Evolutionary conservation across 139 green algal species (phyloP).

Genomic region (Haematococcus sp.): DNA sequence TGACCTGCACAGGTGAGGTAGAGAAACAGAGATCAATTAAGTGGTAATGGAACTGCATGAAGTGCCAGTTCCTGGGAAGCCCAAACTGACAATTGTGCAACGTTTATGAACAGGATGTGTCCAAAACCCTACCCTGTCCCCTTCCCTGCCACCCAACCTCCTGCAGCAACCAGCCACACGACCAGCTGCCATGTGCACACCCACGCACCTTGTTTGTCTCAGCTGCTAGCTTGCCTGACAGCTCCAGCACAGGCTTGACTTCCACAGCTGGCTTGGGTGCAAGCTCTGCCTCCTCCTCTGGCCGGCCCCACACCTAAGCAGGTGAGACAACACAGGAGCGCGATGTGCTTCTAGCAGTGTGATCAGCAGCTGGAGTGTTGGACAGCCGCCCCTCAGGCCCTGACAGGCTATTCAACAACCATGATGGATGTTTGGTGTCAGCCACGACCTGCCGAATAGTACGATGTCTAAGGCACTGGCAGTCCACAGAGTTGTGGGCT

Average conservation of each 20-base stretch:
- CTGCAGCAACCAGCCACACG: no score
- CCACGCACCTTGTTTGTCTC: slow-evolving; percentile 83
- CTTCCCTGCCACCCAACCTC: no score
- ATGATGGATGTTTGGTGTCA: not conserved
- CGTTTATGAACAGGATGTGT: no score
- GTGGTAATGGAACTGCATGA: not conserved
- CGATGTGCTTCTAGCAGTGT: not conserved
- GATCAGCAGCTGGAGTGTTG: not conserved
- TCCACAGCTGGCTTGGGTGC: slow-evolving; percentile 13
- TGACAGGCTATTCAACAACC: not conserved
- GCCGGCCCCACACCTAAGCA: slow-evolving; percentile 2
- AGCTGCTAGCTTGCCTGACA: slow-evolving; percentile 81
- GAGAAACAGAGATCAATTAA: no score
- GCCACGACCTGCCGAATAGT: no score
- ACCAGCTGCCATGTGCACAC: no score
- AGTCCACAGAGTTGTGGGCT: no score
- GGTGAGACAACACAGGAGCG: not conserved
- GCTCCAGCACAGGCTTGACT: slow-evolving; percentile 67
- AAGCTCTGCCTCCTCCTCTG: not conserved
- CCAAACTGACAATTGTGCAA: no score
- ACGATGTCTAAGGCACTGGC: no score
- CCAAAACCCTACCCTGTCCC: no score
- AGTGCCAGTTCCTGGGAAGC: no score
- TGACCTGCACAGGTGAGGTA: not conserved
- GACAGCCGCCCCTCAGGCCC: not conserved